phyloP scores from a whole-genome alignment of 768 basidiomycete genomes.

The Tulasnella sp. region DNA sequence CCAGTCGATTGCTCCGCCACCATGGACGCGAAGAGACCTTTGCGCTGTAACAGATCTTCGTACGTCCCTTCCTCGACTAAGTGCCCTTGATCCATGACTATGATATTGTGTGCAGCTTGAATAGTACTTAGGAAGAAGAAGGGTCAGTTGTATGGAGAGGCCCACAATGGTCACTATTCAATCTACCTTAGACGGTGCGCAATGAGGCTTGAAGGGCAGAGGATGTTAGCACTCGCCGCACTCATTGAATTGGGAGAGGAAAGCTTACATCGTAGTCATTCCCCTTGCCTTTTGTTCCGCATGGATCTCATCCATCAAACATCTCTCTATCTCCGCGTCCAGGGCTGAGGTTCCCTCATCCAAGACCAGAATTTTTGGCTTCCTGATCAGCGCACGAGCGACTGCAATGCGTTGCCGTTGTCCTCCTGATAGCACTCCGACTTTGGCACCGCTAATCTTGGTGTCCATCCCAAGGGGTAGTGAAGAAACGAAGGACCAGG shows the following conservation, averaged over 20 bases:
- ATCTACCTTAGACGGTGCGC: not conserved
- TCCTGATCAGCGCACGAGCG: conserved; percentile 16
- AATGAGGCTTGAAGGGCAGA: not conserved
- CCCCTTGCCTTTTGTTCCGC: conserved; percentile 11
- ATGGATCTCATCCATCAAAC: conserved; percentile 9
- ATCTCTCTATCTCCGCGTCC: conserved; percentile 10
- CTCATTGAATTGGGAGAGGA: not conserved
- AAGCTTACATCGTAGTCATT: conserved; percentile 17
- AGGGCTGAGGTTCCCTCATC: conserved; percentile 17
- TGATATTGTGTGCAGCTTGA: conserved; percentile 19
- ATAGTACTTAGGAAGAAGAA: conserved; percentile 13
- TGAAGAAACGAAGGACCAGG: conserved; percentile 23
- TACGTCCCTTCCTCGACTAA: conserved; percentile 21
- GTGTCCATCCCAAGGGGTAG: conserved; percentile 24
- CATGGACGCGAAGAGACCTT: conserved; percentile 2
- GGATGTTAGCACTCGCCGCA: not conserved
- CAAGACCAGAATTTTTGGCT: conserved; percentile 13
- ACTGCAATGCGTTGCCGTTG: conserved; percentile 19
- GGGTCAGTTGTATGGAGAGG: not conserved
- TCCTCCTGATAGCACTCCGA: conserved; percentile 25
- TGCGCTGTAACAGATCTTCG: conserved; percentile 19
- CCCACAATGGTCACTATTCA: not conserved
- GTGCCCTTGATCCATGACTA: conserved; percentile 21
- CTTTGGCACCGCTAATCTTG: conserved; percentile 20
- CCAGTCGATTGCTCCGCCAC: not conserved